Evolutionary conservation across 164 flowering plant species (phyloP), one percentile per base, ranked within the genome.

Genomic region (Platanus orientalis): DNA sequence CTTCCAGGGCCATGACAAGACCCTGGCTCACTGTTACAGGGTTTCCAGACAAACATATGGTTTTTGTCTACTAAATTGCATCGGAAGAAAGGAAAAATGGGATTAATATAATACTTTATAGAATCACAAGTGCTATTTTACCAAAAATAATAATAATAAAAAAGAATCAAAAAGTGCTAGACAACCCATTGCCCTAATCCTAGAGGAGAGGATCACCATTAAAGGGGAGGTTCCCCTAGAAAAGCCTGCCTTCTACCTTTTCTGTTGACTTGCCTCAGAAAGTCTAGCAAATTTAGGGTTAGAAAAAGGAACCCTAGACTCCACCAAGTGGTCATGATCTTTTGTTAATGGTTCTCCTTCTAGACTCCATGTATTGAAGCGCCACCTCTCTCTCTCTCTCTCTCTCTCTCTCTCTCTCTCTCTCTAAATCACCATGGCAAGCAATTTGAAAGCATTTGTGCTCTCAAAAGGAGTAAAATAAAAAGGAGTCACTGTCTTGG

Each of bases 401-500:
- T 51, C 55, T 24, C 51, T 51, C 54, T 7, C 54, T 24, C 16
- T 24, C 28, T 23, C 13, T 9, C 26, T 9, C 54, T n/a, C 9
- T 7, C n/a, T n/a, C n/a, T n/a, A n/a, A n/a, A n/a, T n/a, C n/a
- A n/a, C 7, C 54, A 51, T 53, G 56, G 56, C 32, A 27, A 53
- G 56, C 56, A 53, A 26, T 32, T 53, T 25, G 56, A 53, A 53
- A 53, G 69, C 69, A 61, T 64, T 71, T 63, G 65, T 60, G 73
- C 62, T 58, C 66, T 70, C 69, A 72, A 70, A 75, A 77, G 71
- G 57, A 61, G 63, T 28, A 69, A 67, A 71, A 71, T 66, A 61
- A 71, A 79, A 76, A 57, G 71, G 61, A 58, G 73, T 70, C 74
- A 67, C 58, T 65, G 28, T 72, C 64, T 74, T 78, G 81, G 81